Percentiles rank a stretch among this genome's conserved stretches.
Evolutionary conservation across 352 stramenopile species (phyloP).

Genomic region (Phytophthora chlamydospora): DNA sequence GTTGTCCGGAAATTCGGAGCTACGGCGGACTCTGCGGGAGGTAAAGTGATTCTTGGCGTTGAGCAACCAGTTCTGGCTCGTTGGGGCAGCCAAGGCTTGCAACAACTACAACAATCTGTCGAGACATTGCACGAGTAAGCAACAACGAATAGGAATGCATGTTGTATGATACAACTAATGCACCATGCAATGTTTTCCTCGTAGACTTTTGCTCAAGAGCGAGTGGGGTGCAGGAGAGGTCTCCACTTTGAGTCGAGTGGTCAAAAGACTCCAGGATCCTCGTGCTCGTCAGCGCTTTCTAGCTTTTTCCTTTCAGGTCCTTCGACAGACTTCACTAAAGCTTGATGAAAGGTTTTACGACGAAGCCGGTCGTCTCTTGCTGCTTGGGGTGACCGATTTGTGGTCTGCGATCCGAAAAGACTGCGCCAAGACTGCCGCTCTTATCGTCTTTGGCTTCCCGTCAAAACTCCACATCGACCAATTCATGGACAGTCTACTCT

Average conservation of each 20-base stretch:
- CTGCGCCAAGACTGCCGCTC: conserved; percentile 24
- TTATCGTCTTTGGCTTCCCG: conserved; percentile 38
- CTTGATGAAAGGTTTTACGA: conserved; percentile 30
- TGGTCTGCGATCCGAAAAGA: conserved; percentile 78
- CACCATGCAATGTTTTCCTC: neutral
- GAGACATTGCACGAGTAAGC: conserved; percentile 20
- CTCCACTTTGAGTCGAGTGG: conserved; percentile 16
- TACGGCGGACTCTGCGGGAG: conserved; percentile 1
- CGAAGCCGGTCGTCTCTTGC: conserved; percentile 37
- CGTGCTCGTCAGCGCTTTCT: conserved; percentile 46
- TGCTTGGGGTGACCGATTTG: conserved; percentile 64
- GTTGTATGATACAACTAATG: conserved; percentile 1
- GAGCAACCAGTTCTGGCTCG: conserved; percentile 1
- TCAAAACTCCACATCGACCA: conserved; percentile 41
- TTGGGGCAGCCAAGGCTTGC: conserved; percentile 10
- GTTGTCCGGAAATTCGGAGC: conserved; percentile 22
- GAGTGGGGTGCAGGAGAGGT: conserved; percentile 28
- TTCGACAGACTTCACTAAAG: conserved; percentile 12
- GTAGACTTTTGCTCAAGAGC: conserved; percentile 26
- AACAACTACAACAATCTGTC: conserved; percentile 17
- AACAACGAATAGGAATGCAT: neutral
- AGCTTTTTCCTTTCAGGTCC: conserved; percentile 37
- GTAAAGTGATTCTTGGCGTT: conserved; percentile 15
- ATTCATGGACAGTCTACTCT: conserved; percentile 51
- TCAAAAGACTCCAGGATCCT: conserved; percentile 45